phyloP scores from a whole-genome alignment of 768 basidiomycete genomes.

The Scleroderma citrinum region DNA sequence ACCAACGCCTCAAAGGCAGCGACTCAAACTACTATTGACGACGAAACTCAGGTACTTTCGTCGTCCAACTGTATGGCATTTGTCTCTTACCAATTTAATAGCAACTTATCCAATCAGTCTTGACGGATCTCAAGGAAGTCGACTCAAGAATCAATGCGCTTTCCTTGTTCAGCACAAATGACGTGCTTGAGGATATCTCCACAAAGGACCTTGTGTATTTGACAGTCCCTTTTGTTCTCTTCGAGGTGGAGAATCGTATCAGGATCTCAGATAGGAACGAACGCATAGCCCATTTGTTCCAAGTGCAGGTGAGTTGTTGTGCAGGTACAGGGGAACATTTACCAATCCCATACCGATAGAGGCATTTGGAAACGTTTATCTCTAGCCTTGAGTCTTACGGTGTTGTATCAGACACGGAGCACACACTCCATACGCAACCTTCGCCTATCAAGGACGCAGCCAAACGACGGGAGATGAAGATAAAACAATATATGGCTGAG shows the following conservation, averaged over 20 bases:
- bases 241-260: slow-evolving; percentile 60
- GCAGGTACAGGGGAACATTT: slow-evolving; percentile 1
- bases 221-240: slow-evolving; percentile 59
- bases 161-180: slow-evolving; percentile 79
- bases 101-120: slow-evolving; percentile 52
- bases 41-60: slow-evolving; percentile 39
- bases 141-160: slow-evolving; percentile 51
- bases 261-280: slow-evolving; percentile 50
- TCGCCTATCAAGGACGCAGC: slow-evolving; percentile 56
- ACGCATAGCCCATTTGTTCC: slow-evolving; percentile 48
- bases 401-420: slow-evolving; percentile 58
- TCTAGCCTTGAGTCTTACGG: slow-evolving; percentile 56
- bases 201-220: slow-evolving; percentile 74
- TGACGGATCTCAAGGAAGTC: slow-evolving; percentile 51
- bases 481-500: slow-evolving; percentile 83
- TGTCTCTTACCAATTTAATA: slow-evolving; percentile 25
- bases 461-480: slow-evolving; percentile 79
- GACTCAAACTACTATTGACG: slow-evolving; percentile 35
- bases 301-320: slow-evolving; percentile 49
- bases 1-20: slow-evolving; percentile 32
- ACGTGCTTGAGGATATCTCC: slow-evolving; percentile 74
- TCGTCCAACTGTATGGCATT: neutral
- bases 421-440: slow-evolving; percentile 44
- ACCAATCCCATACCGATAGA: slow-evolving; percentile 31
- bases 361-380: slow-evolving; percentile 42